Conservation (phyloP, 805 yeast genomes). For the Candida loeiensis region DNA sequence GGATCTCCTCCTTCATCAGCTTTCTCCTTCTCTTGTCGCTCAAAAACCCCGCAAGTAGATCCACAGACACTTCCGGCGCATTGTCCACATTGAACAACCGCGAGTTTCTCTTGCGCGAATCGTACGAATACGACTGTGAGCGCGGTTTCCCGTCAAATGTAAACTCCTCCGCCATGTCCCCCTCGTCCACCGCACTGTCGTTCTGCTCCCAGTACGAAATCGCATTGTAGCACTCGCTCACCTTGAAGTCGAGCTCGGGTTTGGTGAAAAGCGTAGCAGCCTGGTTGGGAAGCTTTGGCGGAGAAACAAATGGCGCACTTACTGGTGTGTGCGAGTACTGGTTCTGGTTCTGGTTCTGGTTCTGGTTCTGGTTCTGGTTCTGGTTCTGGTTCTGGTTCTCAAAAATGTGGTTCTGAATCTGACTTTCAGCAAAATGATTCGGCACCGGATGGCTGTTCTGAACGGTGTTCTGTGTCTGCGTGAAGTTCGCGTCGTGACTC, state of each 20-base stretch:
- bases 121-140: constrained; percentile 21
- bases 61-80: constrained; percentile 1
- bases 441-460: no score
- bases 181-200: constrained; percentile 9
- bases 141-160: constrained; percentile 5
- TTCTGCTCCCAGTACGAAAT: constrained; percentile 30
- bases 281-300: constrained; percentile 12
- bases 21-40: constrained; percentile 11
- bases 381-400: no score
- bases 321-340: neutral
- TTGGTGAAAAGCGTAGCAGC: constrained; percentile 6
- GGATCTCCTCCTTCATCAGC: constrained; percentile 11
- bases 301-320: neutral
- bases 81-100: constrained; percentile 5
- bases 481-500: neutral
- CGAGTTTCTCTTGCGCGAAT: constrained; percentile 11
- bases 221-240: constrained; percentile 40
- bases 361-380: neutral
- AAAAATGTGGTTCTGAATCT: no score
- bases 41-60: neutral
- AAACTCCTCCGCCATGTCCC: neutral
- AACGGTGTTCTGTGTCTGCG: neutral
- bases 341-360: neutral
- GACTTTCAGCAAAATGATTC: no score
- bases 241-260: constrained; percentile 18